A percentile compares a stretch with the other conserved stretches of the same genome.
Evolutionary conservation across 768 basidiomycete species (phyloP).

Genomic region (Pisolithus orientalis): DNA sequence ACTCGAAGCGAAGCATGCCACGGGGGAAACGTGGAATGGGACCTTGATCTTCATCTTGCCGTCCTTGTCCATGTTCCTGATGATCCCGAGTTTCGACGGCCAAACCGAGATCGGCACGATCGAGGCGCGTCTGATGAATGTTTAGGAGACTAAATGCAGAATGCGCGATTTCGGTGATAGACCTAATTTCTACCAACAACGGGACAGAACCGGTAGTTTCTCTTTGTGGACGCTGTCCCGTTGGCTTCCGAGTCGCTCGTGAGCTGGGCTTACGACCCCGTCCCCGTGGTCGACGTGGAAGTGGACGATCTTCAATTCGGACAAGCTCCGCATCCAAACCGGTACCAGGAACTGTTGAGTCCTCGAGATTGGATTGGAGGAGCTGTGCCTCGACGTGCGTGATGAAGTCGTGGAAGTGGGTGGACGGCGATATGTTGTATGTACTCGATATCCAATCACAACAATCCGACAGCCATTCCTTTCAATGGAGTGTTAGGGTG

Average conservation of each 20-base stretch:
- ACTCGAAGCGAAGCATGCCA: conserved; percentile 66
- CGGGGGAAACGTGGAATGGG: conserved; percentile 79
- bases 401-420: conserved; percentile 46
- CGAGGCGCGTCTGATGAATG: conserved; percentile 55
- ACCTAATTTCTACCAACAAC: conserved; percentile 67
- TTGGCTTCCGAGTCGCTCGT: not conserved
- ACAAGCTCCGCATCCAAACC: conserved; percentile 42
- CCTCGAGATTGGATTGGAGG: conserved; percentile 61
- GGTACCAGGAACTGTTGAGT: conserved; percentile 66
- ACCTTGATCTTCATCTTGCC: conserved; percentile 57
- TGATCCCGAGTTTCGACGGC: conserved; percentile 33
- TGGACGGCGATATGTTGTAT: conserved; percentile 39
- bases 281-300: not conserved
- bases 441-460: conserved; percentile 55
- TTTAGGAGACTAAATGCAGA: conserved; percentile 81
- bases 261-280: not conserved
- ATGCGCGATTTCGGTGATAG: conserved; percentile 77
- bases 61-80: conserved; percentile 45
- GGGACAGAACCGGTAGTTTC: conserved; percentile 34
- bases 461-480: conserved; percentile 78
- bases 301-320: conserved; percentile 4
- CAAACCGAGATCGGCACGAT: conserved; percentile 45
- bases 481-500: conserved; percentile 4
- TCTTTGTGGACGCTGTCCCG: conserved; percentile 7
- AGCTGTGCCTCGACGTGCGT: conserved; percentile 58